Evolutionary conservation across 805 yeast genomes (phyloP), one percentile per base, ranked within the genome.

Genomic region (Groenewaldozyma tartarivorans): DNA sequence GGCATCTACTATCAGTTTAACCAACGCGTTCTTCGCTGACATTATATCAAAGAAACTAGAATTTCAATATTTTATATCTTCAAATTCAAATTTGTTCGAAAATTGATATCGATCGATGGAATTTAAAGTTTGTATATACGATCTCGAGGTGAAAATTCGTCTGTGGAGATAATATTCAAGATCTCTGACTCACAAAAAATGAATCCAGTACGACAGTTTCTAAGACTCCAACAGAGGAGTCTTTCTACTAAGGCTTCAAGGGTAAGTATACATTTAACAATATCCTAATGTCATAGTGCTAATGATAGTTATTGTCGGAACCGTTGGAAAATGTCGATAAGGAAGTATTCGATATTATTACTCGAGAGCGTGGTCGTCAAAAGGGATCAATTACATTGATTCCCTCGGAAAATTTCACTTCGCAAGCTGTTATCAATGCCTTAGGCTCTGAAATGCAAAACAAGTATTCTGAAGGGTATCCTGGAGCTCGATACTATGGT

Each of bases 401-500:
- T 62, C 95, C 98, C 17, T 82, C 94, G 34, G 98, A 90, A 63
- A 90, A 90, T 67, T 90, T 88, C 73, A 90, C 98, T 42, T 83
- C 96, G 38, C 83, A 81, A 52, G 81, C 96, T 19, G 98, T 90
- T 24, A 83, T 90, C 77, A 95, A 90, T 61, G 77, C 86, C 38
- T 72, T 90, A 56, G 97, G 97, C 50, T 82, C 96, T 20, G 95
- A 85, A 61, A 86, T 90, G 95, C 88, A 84, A 64, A 90, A 90
- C 75, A 90, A 90, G 70, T 90, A 90, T 68, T 87, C 96, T 7
- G 98, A 90, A 67, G 97, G 97, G 49, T 90, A 90, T 67, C 98
- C 98, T 33, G 95, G 95, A 51, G 95, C 87, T 48, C 79, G 98
- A 63, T 90, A 90, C 71, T 90, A 90, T 62, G 98, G 98, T 64